Base-by-base conservation (phyloP, 2,329 filamentous ascomycete genomes). In the Fusarium sp. region DNA sequence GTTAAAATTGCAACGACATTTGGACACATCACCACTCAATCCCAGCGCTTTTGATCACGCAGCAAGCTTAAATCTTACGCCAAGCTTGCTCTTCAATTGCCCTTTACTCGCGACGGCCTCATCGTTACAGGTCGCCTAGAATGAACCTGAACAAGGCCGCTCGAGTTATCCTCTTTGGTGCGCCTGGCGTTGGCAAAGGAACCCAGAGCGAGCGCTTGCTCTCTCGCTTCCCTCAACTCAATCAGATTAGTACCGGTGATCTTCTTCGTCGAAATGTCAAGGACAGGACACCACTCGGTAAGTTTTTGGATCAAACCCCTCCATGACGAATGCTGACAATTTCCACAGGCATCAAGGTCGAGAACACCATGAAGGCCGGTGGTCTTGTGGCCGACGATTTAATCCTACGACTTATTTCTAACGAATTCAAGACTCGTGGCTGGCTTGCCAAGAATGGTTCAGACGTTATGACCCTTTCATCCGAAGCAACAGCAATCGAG, bases 131-230 rank as follows among this genome's bases (percentile, higher is more conserved):
- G 66, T 72, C 65, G 68, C 71, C 61, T 73, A 77, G 77, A 70
- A 90, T 90, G 88, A 85, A 89, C 82, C 88, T 97, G 77, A 87
- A 86, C 71, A 90, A 87, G 82, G 95, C 96, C 61, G 96, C 96
- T 57, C 92, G 96, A 68, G 91, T 98, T 69, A 98, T 99, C 77
- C 89, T 99, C 72, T 89, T 99, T 75, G 96, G 96, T 74, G 94
- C 95, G 54, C 96, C 96, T n/a, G 94, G 94, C 62, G 96, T 97
- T 60, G 96, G 96, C 68, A 99, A 99, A 81, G 96, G 95, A 68
- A 99, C 96, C 5, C 96, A 99, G 83, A 93, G 93, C 53, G 93
- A 97, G 80, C 90, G 96, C 66, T 85, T 99, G 67, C 90, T 98
- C 73, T 85, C 90, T 73, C 90, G 92, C 72, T 99, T 96, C 78